Base-by-base conservation (phyloP, 2,329 filamentous ascomycete genomes). In the Cytospora leucostoma region DNA sequence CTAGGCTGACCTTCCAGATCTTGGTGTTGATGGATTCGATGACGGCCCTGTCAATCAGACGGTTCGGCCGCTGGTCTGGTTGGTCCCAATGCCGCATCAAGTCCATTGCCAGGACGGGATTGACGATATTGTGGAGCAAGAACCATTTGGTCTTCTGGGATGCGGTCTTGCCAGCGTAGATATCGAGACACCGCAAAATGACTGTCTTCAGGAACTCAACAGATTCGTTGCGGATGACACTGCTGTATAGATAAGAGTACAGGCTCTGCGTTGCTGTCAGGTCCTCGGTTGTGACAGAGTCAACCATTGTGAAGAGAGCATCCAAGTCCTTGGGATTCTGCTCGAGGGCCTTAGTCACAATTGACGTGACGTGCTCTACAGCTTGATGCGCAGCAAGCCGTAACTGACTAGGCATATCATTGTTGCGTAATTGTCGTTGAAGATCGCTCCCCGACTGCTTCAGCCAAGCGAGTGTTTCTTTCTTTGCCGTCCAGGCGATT, bases 81-180 rank as follows among this genome's bases (percentile, higher is more conserved):
- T 79, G 81, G 74, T 86, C 83, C 83, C 92, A 95, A 64, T 90
- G 89, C 32, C 89, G 87, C 85, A 95, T 94, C 47, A 97, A 89
- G 76, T 99, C 95, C 90, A 94, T 97, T 3, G 94, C 93, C 61
- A 99, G 86, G 47, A 98, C 96, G 0, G 95, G 96, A 71, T 98
- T 99, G 68, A 97, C 91, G 37, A 99, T 84, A 74, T 97, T 88
- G 73, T 92, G 92, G 72, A 99, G 88, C 40, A 96, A 81, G 74
- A 97, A 99, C 59, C 93, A 90, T 76, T 99, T 99, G 52, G 92
- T 91, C 78, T 90, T 93, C 75, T 97, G 95, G 0, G 90, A 88
- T 13, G 89, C 91, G 53, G 82, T 85, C 71, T 89, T 92, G 56
- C 88, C 86, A 7, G 91, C 88, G 74, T 97, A 99, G 0, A 93